Base-by-base conservation (phyloP, 225 moss, liverwort and hornwort species). In the Polytrichum commune region DNA sequence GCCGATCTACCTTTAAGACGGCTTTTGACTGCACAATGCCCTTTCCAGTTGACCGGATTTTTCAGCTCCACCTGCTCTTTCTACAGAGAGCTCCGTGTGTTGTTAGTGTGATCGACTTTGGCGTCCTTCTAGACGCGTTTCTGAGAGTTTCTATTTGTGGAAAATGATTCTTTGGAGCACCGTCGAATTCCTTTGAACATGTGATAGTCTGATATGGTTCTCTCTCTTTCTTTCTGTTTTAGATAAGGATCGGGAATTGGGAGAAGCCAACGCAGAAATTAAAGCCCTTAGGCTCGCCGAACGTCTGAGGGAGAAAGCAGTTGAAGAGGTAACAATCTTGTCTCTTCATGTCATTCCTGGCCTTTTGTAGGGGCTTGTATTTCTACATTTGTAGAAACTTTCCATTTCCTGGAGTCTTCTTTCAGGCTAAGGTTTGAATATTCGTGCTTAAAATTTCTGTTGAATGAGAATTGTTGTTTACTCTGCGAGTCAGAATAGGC, bases 171-270 rank as follows among this genome's bases (percentile, higher is more conserved):
- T 35, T 9, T 9, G 35, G 35, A 35, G 35, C 9, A 9, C 9
- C 57, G 57, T 58, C 3, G 7, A 2, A 24, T 58, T 58, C 1
- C 58, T 3, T 24, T 58, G 24, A 1, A 58, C 4, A 19, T 23
- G 20, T 58, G 22, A 46, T 24, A 63, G 27, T 63, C 66, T 67
- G 6, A 70, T 61, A 54, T 54, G 29, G 60, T 22, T 62, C 61
- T 35, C 35, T 30, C 73, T 79, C 46, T 69, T 69, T 75, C 6
- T 65, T 80, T 73, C 54, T 73, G 73, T 8, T 75, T 29, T 82
- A 88, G 88, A 85, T 64, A 88, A 88, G 74, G 88, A 88, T 75
- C 88, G 88, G 67, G 85, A 85, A 88, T 75, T 88, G 65, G 69
- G 69, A 24, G 88, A 88, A 73, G 82, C 85, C 72, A 74, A 77